A percentile compares a stretch with the other conserved stretches of the same genome.
Conservation (phyloP, 2,329 filamentous ascomycete species). For the Aspergillus luchuensis region DNA sequence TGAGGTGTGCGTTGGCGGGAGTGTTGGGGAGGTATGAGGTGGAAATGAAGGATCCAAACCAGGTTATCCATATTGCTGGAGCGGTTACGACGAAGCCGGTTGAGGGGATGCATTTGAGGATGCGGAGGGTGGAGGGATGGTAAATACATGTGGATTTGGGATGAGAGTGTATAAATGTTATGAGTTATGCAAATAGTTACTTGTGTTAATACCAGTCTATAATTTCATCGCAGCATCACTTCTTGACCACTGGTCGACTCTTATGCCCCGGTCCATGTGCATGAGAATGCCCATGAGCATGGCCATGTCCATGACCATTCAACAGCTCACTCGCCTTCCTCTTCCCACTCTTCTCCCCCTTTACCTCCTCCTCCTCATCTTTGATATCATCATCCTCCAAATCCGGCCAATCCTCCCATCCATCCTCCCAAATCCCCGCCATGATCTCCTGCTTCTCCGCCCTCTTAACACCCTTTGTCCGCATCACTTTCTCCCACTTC, state of each 20-base stretch:
- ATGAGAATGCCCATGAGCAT: constrained; percentile 11
- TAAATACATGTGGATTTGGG: constrained; percentile 14
- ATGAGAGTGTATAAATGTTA: constrained; percentile 4
- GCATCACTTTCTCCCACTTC: constrained; percentile 59
- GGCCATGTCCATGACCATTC: constrained; percentile 21
- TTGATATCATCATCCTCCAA: constrained; percentile 16
- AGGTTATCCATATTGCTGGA: constrained; percentile 39
- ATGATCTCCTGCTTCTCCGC: constrained; percentile 52
- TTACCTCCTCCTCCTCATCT: constrained; percentile 19
- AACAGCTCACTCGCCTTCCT: constrained; percentile 33
- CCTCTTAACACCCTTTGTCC: constrained; percentile 37
- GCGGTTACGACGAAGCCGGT: constrained; percentile 44
- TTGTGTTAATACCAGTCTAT: neutral
- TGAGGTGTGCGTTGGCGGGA: constrained; percentile 43
- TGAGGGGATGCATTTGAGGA: constrained; percentile 42
- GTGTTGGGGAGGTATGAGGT: constrained; percentile 40
- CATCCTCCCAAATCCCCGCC: constrained; percentile 59
- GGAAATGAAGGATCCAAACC: constrained; percentile 40
- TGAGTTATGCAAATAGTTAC: neutral
- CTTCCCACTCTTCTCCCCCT: constrained; percentile 15
- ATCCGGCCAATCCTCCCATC: constrained; percentile 59
- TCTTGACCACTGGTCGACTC: too few relatives aligned
- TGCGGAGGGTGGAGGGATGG: constrained; percentile 37
- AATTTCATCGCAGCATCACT: neutral
- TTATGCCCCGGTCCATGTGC: too few relatives aligned